Evolutionary conservation across 768 basidiomycete species (phyloP).

Genomic region (Hericium coralloides): DNA sequence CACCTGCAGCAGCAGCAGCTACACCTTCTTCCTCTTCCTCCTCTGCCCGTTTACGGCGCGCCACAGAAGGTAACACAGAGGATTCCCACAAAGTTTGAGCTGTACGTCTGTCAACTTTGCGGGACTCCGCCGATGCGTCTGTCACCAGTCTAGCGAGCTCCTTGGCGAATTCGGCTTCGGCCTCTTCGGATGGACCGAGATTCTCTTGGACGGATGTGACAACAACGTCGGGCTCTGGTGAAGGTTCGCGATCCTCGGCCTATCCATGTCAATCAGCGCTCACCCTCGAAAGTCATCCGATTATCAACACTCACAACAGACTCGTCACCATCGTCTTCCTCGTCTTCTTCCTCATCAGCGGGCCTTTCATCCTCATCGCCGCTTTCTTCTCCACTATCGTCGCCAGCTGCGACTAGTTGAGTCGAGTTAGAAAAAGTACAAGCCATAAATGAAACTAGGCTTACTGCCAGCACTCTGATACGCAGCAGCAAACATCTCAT

Average conservation of each 20-base stretch:
- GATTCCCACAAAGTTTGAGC: conserved; percentile 86
- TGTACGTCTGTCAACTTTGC: conserved; percentile 84
- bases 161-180: conserved; percentile 88
- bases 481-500: conserved; percentile 74
- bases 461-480: conserved; percentile 52
- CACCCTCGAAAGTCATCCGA: neutral
- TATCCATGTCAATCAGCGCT: conserved; percentile 17
- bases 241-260: conserved; percentile 64
- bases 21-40: conserved; percentile 46
- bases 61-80: conserved; percentile 58
- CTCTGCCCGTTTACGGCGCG: conserved; percentile 57
- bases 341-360: conserved; percentile 53
- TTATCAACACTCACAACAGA: conserved; percentile 38
- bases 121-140: conserved; percentile 72
- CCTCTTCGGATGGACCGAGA: conserved; percentile 80
- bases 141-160: conserved; percentile 94
- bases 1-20: conserved; percentile 23
- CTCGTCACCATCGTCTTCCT: conserved; percentile 40
- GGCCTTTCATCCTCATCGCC: conserved; percentile 37
- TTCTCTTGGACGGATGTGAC: conserved; percentile 64
- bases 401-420: conserved; percentile 24
- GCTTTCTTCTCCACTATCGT: conserved; percentile 51
- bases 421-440: conserved; percentile 9
- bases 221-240: conserved; percentile 68
- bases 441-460: conserved; percentile 13